Percentiles rank a stretch among this genome's conserved stretches.
Evolutionary conservation across 1,284 basidiomycete genomes (phyloP).

Genomic region (Melampsora larici-populina): DNA sequence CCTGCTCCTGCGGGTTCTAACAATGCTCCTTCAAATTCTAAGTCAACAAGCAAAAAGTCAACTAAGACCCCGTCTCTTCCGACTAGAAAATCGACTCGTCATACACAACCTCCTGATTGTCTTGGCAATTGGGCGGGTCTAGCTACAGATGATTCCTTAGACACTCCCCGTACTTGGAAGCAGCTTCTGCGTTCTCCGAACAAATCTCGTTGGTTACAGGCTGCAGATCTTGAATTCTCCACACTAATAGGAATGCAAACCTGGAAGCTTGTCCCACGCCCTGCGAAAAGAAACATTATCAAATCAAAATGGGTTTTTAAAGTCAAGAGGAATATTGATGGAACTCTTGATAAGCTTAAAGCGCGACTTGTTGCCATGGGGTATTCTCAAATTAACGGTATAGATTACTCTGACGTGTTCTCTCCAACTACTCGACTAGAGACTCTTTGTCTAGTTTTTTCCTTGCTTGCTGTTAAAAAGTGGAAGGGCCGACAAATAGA

Average conservation of each 20-base stretch:
- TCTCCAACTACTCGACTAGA: constrained; percentile 3
- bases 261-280: not conserved
- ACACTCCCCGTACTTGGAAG: constrained; percentile 1
- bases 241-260: constrained; percentile 1
- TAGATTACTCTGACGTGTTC: no score
- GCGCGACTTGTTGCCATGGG: no score
- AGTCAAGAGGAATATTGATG: not conserved
- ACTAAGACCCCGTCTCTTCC: no score
- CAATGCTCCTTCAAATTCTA: no score
- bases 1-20: no score
- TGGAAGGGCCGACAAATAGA: constrained; percentile 5
- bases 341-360: not conserved
- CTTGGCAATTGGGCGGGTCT: not conserved
- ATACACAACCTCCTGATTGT: not conserved
- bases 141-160: not conserved
- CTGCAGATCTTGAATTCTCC: not conserved
- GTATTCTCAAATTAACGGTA: no score
- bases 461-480: not conserved
- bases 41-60: no score
- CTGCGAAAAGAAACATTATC: not conserved
- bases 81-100: no score
- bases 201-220: constrained; percentile 3
- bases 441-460: constrained; percentile 5
- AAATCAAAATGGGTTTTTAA: constrained; percentile 21
- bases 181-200: constrained; percentile 9